phyloP scores from a whole-genome alignment of 345 rosid species.

The Mercurialis annua region DNA sequence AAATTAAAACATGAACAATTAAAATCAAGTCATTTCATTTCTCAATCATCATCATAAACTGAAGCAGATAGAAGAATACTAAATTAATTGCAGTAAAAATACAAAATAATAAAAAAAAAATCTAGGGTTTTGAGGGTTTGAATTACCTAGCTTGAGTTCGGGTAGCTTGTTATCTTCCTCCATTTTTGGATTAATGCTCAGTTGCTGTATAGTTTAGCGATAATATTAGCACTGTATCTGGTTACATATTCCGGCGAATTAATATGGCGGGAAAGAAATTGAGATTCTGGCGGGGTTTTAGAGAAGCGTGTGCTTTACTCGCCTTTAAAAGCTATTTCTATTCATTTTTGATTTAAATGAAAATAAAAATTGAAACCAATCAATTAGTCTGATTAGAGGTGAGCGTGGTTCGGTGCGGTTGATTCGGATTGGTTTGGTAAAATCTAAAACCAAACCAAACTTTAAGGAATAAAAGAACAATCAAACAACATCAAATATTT shows the following conservation, averaged over 20 bases:
- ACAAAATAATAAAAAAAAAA: not conserved
- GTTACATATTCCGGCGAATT: not conserved
- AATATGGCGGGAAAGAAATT: constrained; percentile 60
- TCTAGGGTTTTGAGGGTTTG: constrained; percentile 19
- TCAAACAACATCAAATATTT: too few species aligned
- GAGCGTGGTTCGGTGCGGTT: too few species aligned
- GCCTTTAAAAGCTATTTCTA: too few species aligned
- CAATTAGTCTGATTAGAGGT: too few species aligned
- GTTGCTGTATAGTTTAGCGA: not conserved
- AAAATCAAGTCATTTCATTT: constrained; percentile 18
- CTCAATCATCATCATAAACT: constrained; percentile 13
- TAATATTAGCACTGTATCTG: not conserved
- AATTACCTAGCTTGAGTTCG: constrained; percentile 80
- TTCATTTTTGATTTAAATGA: too few species aligned
- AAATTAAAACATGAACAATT: not conserved
- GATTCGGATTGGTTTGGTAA: too few species aligned
- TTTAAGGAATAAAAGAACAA: too few species aligned
- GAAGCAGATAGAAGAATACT: not conserved
- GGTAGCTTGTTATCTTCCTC: constrained; percentile 70
- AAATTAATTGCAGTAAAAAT: not conserved
- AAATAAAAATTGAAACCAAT: too few species aligned
- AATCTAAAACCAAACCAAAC: too few species aligned
- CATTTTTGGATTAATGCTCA: constrained; percentile 35
- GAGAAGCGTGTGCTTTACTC: constrained; percentile 22
- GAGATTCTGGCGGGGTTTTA: constrained; percentile 24